Conservation (phyloP, 2,329 filamentous ascomycete species). For the Fusarium beomiforme region DNA sequence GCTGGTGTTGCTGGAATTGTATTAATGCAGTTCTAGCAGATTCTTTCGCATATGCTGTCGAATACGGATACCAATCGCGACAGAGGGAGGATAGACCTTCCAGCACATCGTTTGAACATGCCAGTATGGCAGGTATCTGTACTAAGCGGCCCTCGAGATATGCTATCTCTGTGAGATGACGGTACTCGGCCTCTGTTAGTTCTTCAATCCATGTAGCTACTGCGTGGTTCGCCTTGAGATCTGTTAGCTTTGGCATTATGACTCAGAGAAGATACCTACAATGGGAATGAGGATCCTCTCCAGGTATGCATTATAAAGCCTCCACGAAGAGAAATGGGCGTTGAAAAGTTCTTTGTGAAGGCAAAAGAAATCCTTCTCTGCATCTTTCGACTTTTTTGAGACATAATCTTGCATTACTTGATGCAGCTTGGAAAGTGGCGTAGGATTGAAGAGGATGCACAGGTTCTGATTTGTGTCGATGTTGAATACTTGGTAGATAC, state of each 20-base stretch:
- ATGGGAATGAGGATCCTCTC: neutral
- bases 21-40: neutral
- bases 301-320: neutral
- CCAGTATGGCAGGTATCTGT: neutral
- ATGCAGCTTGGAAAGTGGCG: neutral
- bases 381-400: neutral
- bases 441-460: neutral
- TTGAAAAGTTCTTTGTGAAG: neutral
- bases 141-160: neutral
- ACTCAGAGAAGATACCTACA: neutral
- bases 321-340: neutral
- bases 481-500: neutral
- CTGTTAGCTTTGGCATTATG: neutral
- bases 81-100: neutral
- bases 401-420: neutral
- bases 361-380: neutral
- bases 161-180: neutral
- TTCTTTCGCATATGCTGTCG: rapidly evolving
- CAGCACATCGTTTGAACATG: neutral
- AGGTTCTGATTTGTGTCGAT: neutral
- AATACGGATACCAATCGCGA: neutral
- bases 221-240: neutral
- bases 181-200: neutral
- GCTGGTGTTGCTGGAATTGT: neutral
- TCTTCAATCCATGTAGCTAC: neutral